Conservation (phyloP, 2,329 filamentous ascomycete genomes). For the Botrytis squamosa region DNA sequence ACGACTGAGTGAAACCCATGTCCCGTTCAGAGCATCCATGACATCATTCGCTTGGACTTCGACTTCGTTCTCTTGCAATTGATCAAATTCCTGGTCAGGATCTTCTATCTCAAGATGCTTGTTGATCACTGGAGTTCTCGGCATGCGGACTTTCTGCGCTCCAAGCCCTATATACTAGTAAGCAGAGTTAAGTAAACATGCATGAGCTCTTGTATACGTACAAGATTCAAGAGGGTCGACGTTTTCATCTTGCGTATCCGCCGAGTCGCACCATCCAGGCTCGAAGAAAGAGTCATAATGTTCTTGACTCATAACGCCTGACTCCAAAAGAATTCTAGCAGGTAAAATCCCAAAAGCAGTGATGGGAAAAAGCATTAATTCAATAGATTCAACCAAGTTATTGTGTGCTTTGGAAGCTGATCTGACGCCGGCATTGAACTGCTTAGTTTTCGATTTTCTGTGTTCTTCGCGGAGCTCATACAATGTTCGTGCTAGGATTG, state of each 20-base stretch:
- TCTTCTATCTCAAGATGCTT: constrained; percentile 35
- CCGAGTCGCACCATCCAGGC: constrained; percentile 39
- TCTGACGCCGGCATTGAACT: not conserved
- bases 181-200: not conserved
- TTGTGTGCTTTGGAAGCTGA: not conserved
- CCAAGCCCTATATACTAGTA: constrained; percentile 29
- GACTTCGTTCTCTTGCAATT: constrained; percentile 32
- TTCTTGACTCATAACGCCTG: constrained; percentile 57
- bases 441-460: constrained; percentile 34
- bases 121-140: constrained; percentile 32
- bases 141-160: constrained; percentile 29
- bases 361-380: not conserved
- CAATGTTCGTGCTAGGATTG: constrained; percentile 65
- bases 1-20: constrained; percentile 32
- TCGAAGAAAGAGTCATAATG: constrained; percentile 64
- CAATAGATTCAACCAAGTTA: not conserved
- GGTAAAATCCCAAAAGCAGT: constrained; percentile 48
- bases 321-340: constrained; percentile 51
- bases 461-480: constrained; percentile 54
- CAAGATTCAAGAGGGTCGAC: constrained; percentile 25
- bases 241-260: constrained; percentile 9
- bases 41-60: constrained; percentile 28
- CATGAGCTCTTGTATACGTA: constrained; percentile 19
- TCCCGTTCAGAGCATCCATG: constrained; percentile 30
- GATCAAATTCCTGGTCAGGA: constrained; percentile 34